A percentile compares a stretch with the other conserved stretches of the same genome.
phyloP scores from a whole-genome alignment of 768 basidiomycete genomes.

The Mycena haematopus region DNA sequence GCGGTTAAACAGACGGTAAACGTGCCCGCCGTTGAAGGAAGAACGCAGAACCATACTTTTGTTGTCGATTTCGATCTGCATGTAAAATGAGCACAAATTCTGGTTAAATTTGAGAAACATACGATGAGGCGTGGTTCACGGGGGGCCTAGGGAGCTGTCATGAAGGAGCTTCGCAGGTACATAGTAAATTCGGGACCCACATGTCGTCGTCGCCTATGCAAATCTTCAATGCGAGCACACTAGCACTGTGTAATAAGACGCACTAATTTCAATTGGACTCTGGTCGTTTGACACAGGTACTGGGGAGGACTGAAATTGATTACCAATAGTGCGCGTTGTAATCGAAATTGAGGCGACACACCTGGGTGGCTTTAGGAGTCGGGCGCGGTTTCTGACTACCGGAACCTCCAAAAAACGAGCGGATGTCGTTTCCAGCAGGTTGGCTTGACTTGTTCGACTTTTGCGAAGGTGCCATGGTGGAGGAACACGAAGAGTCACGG shows the following conservation, averaged over 20 bases:
- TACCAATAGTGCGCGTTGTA: slow-evolving; percentile 1
- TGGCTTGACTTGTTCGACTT: slow-evolving; percentile 30
- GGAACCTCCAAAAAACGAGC: slow-evolving; percentile 45
- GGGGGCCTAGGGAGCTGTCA: slow-evolving; percentile 1
- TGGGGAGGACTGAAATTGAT: neutral
- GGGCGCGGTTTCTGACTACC: slow-evolving; percentile 18
- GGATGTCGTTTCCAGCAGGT: slow-evolving; percentile 43
- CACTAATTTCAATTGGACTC: slow-evolving; percentile 40
- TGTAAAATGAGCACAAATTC: neutral
- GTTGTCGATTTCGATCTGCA: slow-evolving; percentile 8
- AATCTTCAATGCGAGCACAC: neutral
- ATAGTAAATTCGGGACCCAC: slow-evolving; percentile 17
- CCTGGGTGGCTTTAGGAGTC: slow-evolving; percentile 9
- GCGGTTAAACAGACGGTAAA: slow-evolving; percentile 10
- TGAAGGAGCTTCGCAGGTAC: neutral
- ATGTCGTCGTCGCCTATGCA: slow-evolving; percentile 31
- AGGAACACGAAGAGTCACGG: slow-evolving; percentile 17
- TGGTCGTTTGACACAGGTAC: slow-evolving; percentile 23
- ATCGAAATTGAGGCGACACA: neutral
- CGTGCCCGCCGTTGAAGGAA: neutral
- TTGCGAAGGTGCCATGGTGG: slow-evolving; percentile 22
- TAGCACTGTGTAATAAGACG: slow-evolving; percentile 1
- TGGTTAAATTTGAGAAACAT: neutral
- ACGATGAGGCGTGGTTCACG: slow-evolving; percentile 5
- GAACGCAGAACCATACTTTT: neutral